Conservation (phyloP, 441 rosid genomes). For the Jatropha podagrica region DNA sequence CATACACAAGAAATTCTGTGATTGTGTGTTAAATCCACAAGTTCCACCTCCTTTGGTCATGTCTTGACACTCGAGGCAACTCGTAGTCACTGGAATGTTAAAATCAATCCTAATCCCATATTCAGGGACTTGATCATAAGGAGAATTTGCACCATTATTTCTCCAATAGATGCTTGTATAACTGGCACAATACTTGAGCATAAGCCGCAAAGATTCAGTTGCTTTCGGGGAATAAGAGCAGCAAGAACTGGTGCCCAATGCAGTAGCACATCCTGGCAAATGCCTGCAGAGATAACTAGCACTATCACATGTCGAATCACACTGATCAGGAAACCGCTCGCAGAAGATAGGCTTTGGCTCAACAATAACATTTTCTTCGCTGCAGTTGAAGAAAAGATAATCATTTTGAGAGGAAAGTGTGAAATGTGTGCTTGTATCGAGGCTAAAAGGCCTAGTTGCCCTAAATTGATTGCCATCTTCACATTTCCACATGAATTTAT, state of each 20-base stretch:
- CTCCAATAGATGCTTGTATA: slow-evolving; percentile 88
- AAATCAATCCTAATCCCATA: slow-evolving; percentile 81
- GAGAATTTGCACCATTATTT: slow-evolving; percentile 43
- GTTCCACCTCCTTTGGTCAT: slow-evolving; percentile 67
- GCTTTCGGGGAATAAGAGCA: slow-evolving; percentile 87
- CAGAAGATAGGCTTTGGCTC: slow-evolving; percentile 86
- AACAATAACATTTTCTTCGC: slow-evolving; percentile 57
- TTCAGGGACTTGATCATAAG: slow-evolving; percentile 71
- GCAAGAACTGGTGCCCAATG: slow-evolving; percentile 55
- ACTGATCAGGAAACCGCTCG: slow-evolving; percentile 80
- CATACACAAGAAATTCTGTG: slow-evolving; percentile 61
- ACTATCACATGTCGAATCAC: slow-evolving; percentile 88
- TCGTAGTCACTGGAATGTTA: slow-evolving; percentile 75
- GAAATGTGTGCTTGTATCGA: slow-evolving; percentile 80
- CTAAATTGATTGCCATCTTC: slow-evolving; percentile 65
- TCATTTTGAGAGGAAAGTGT: slow-evolving; percentile 80
- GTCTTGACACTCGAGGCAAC: slow-evolving; percentile 83
- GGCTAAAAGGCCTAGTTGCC: slow-evolving; percentile 79
- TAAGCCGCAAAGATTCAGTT: slow-evolving; percentile 75
- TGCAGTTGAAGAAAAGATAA: slow-evolving; percentile 89
- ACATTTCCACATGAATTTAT: slow-evolving; percentile 89
- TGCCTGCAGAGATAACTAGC: slow-evolving; percentile 87
- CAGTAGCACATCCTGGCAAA: slow-evolving; percentile 67
- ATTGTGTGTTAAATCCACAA: slow-evolving; percentile 65
- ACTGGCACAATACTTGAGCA: slow-evolving; percentile 73